These are phyloP conservation scores for Eutypa lata DNA, from an alignment of 2,329 filamentous ascomycete species.

Conservation along the genomic window DNA sequence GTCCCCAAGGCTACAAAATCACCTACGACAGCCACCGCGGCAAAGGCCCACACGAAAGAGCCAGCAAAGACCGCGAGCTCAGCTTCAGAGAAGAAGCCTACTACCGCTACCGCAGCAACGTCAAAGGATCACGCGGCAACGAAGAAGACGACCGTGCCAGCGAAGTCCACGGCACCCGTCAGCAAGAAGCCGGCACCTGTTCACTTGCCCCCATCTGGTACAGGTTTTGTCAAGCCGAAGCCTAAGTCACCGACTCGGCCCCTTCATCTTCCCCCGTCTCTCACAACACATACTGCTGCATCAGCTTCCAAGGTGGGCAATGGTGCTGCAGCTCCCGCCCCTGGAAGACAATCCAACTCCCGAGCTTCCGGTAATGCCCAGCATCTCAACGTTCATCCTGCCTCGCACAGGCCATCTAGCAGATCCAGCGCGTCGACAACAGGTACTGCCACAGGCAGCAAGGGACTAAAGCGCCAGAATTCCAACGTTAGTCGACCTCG, in stretches of 20 bases:
- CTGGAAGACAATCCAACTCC: conserved; percentile 37
- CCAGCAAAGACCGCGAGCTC: conserved; percentile 24
- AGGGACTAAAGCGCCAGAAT: conserved; percentile 40
- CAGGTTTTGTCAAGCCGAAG: conserved; percentile 55
- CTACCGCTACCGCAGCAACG: conserved; percentile 25
- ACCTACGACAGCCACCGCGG: conserved; percentile 34
- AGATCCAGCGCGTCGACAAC: conserved; percentile 37
- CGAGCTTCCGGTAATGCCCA: conserved; percentile 37
- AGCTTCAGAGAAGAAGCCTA: conserved; percentile 34
- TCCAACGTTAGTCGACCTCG: conserved; percentile 43
- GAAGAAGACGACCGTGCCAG: conserved; percentile 25
- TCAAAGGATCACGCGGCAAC: conserved; percentile 34
- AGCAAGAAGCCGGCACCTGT: conserved; percentile 42
- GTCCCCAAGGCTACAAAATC: conserved; percentile 35
- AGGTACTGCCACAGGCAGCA: conserved; percentile 22
- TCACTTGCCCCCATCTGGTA: conserved; percentile 36
- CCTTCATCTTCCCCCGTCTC: conserved; percentile 61
- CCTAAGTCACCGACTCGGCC: conserved; percentile 68
- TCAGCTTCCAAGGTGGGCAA: conserved; percentile 61
- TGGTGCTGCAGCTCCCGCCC: conserved; percentile 20
- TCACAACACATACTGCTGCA: conserved; percentile 67
- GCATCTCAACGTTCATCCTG: conserved; percentile 17
- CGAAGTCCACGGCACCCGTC: conserved; percentile 30
- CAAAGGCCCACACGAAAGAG: conserved; percentile 32
- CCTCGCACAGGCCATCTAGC: conserved; percentile 42